A percentile compares a stretch with the other conserved stretches of the same genome.
Conservation (phyloP, 1,139 yeast genomes). For the Kluyveromyces marxianus region DNA sequence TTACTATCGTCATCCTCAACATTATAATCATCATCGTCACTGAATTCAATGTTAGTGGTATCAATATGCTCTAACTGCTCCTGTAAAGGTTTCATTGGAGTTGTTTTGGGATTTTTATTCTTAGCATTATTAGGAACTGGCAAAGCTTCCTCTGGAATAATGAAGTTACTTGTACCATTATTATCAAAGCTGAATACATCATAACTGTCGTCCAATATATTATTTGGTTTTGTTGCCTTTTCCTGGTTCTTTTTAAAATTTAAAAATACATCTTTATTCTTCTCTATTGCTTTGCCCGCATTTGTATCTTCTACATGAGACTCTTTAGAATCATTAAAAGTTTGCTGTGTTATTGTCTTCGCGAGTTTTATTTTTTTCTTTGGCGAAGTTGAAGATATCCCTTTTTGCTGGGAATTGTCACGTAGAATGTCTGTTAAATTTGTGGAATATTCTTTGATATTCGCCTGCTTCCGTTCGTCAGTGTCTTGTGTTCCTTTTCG, state of each 20-base stretch:
- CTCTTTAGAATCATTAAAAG: not conserved
- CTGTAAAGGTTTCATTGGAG: slow-evolving; percentile 2
- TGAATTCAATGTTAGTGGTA: slow-evolving; percentile 7
- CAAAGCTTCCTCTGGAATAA: slow-evolving; percentile 19
- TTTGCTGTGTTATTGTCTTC: not conserved
- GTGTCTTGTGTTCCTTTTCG: too few species aligned
- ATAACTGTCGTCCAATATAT: slow-evolving; percentile 25
- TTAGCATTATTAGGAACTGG: not conserved
- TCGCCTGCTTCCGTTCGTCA: too few species aligned
- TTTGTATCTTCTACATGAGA: not conserved
- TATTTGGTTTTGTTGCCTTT: slow-evolving; percentile 15
- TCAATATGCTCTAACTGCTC: slow-evolving; percentile 19
- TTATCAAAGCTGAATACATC: slow-evolving; percentile 28
- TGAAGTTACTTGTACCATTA: slow-evolving; percentile 25
- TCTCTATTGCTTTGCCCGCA: not conserved
- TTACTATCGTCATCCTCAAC: not conserved
- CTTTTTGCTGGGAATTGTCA: not conserved
- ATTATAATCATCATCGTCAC: slow-evolving; percentile 8
- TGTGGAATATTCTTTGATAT: too few species aligned
- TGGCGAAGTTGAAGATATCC: not conserved
- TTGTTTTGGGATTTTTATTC: not conserved
- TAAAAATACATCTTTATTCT: slow-evolving; percentile 10
- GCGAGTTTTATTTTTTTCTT: slow-evolving; percentile 3
- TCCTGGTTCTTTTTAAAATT: slow-evolving; percentile 8
- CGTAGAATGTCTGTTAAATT: not conserved